phyloP scores from a whole-genome alignment of 768 basidiomycete species.

The Leucosporidium yakuticum region DNA sequence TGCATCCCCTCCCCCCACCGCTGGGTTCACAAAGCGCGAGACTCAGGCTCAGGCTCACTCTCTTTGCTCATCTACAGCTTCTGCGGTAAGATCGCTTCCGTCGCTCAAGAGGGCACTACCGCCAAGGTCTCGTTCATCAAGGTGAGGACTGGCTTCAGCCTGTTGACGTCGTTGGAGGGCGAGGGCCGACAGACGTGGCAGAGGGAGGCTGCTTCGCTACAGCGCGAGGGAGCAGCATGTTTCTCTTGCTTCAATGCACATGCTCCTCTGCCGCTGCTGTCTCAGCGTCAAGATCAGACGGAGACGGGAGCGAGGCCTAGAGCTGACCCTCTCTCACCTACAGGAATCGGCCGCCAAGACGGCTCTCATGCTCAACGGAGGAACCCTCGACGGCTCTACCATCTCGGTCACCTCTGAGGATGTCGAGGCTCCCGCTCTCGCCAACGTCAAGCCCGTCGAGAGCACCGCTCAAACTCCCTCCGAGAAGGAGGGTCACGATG shows the following conservation, averaged over 20 bases:
- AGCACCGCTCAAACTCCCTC: constrained; percentile 38
- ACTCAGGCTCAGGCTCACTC: constrained; percentile 10
- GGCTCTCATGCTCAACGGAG: constrained; percentile 62
- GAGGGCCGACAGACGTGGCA: background rate
- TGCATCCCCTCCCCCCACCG: constrained; percentile 47
- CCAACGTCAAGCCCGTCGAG: constrained; percentile 52
- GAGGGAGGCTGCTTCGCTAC: background rate
- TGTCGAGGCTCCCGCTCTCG: constrained; percentile 39
- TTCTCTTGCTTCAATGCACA: too few relatives aligned
- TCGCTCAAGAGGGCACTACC: constrained; percentile 45
- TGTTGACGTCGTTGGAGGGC: background rate
- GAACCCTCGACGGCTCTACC: constrained; percentile 64
- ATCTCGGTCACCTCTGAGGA: constrained; percentile 66
- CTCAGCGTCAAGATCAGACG: too few relatives aligned
- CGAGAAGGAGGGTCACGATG: constrained; percentile 27
- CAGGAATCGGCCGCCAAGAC: constrained; percentile 69
- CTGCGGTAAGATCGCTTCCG: constrained; percentile 64
- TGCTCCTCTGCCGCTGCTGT: too few relatives aligned
- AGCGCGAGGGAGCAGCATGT: background rate
- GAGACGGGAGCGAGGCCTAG: constrained; percentile 31
- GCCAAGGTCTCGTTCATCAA: constrained; percentile 84
- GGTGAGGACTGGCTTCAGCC: constrained; percentile 27
- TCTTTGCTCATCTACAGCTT: constrained; percentile 51
- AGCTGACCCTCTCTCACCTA: background rate
- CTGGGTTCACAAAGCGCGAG: background rate